Conservation (phyloP, 1,284 basidiomycete genomes). For the Heterobasidion parviporum region DNA sequence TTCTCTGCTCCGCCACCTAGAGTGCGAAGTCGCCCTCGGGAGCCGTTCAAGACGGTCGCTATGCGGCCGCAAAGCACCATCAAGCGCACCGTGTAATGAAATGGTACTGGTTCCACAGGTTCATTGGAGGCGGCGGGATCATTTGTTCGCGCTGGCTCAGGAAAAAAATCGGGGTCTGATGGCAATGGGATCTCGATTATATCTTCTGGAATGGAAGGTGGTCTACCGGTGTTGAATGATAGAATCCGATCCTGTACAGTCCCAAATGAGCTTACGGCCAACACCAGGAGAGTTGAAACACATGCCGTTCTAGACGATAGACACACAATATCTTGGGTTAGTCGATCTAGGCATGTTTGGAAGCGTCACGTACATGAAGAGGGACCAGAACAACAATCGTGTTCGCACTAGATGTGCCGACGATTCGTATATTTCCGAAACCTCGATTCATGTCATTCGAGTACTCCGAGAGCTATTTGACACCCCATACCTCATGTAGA, state of each 20-base stretch:
- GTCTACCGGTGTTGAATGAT: constrained; percentile 24
- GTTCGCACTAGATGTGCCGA: constrained; percentile 26
- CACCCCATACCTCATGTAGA: constrained; percentile 21
- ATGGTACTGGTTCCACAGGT: constrained; percentile 25
- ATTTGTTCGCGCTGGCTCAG: constrained; percentile 22
- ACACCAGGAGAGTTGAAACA: no score
- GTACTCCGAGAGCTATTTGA: not conserved
- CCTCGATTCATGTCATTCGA: constrained; percentile 2
- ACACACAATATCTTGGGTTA: no score
- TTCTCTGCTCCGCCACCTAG: constrained; percentile 21
- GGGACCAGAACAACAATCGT: constrained; percentile 27
- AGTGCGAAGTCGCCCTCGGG: constrained; percentile 25
- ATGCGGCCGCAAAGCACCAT: constrained; percentile 34
- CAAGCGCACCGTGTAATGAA: constrained; percentile 27
- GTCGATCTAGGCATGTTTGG: not conserved
- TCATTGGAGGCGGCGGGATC: constrained; percentile 15
- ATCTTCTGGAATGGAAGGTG: constrained; percentile 28
- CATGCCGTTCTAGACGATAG: no score
- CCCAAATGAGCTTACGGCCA: not conserved
- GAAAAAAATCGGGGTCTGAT: constrained; percentile 28
- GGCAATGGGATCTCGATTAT: constrained; percentile 33
- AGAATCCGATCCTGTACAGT: constrained; percentile 25
- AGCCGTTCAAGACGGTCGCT: constrained; percentile 26
- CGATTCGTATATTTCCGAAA: constrained; percentile 29
- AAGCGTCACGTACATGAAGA: constrained; percentile 23